Conservation (phyloP, 1,139 yeast genomes). For the Scheffersomyces lignicola region DNA sequence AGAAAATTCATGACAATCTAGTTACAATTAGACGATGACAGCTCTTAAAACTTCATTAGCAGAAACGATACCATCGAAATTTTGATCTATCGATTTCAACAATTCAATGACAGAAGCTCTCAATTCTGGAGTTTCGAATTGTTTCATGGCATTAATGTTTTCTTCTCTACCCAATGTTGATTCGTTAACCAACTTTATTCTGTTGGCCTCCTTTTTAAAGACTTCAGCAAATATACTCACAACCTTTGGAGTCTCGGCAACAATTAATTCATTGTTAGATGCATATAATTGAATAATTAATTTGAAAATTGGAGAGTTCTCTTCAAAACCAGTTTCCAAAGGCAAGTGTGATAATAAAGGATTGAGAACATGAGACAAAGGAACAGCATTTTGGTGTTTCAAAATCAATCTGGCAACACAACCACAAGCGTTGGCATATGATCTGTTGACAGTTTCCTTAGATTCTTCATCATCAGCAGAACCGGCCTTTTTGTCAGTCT, state of each 20-base stretch:
- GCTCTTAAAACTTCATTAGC: conserved; percentile 54
- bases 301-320: conserved; percentile 86
- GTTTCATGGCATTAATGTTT: conserved; percentile 73
- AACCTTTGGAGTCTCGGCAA: conserved; percentile 60
- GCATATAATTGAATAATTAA: conserved; percentile 73
- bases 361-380: conserved; percentile 77
- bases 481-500: conserved; percentile 70
- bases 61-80: conserved; percentile 61
- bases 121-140: conserved; percentile 69
- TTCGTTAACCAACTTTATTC: conserved; percentile 65
- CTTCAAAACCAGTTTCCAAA: conserved; percentile 85
- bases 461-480: conserved; percentile 71
- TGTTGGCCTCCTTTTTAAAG: conserved; percentile 71
- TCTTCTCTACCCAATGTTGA: conserved; percentile 84
- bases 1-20: neutral
- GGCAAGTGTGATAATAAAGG: conserved; percentile 81
- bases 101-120: conserved; percentile 65
- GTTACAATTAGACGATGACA: conserved; percentile 41
- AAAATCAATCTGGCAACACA: conserved; percentile 92
- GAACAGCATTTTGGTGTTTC: conserved; percentile 71
- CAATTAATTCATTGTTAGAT: conserved; percentile 56
- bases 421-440: conserved; percentile 94
- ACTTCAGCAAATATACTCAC: conserved; percentile 69
- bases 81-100: conserved; percentile 70
- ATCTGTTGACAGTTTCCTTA: conserved; percentile 77